Base-by-base conservation (phyloP, 1,139 yeast genomes). In the Debaryomyces fabryi region DNA sequence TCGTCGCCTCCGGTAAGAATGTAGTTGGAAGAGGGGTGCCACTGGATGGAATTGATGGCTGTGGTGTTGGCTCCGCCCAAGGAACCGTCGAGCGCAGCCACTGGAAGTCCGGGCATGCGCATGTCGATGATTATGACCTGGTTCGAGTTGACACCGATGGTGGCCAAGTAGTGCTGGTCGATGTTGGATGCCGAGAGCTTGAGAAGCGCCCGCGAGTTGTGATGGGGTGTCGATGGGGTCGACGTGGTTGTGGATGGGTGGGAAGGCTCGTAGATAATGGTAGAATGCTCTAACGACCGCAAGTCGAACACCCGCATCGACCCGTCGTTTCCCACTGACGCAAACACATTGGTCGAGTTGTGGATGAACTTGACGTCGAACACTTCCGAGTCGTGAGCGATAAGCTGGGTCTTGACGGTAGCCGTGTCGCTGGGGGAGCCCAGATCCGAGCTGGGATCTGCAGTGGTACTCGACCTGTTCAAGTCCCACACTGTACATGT, bases 401-500 rank as follows among this genome's bases (percentile, higher is more conserved):
- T 93, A 45, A 93, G 74, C 69, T 93, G 98, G 1, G 99, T 92
- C 62, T 87, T 88, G 18, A 96, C 96, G 24, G 80, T 76, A n/a
- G 88, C 89, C 4, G 79, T 66, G 45, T 76, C 79, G 8, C 83
- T 76, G 44, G 73, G 67, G 29, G 73, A 39, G 16, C 23, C 21
- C n/a, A 16, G n/a, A 20, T 36, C 40, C 2, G 13, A 27, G 6
- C 52, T 13, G 41, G 30, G 23, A 53, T 48, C 44, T 48, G 50
- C 24, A 50, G 55, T 34, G 46, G 47, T 16, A 51, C 37, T 10
- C 57, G 74, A 60, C 29, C 79, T 65, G 53, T 70, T 76, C 39
- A 90, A 69, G 67, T 93, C 98, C 98, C 99, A 93, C 3, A 91
- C 85, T 0, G 98, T 92, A 68, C 99, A 93, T 0, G 99, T 93